A percentile compares a stretch with the other conserved stretches of the same genome.
Conservation (phyloP, 2,329 filamentous ascomycete species). For the Emericellopsis cladophorae region DNA sequence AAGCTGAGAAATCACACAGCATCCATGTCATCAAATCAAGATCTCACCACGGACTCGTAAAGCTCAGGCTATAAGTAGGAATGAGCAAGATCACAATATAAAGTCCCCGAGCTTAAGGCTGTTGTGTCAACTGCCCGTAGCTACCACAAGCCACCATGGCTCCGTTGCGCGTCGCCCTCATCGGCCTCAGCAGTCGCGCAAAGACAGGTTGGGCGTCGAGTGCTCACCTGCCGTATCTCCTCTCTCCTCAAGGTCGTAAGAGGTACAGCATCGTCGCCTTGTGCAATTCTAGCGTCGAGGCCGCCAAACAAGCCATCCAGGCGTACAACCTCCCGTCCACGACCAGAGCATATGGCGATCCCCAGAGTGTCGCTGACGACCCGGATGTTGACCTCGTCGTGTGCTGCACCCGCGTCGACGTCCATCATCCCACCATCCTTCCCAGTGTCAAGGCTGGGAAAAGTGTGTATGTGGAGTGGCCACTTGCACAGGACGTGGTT, state of each 20-base stretch:
- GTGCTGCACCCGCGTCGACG: conserved; percentile 38
- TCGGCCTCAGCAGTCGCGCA: conserved; percentile 36
- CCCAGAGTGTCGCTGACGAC: conserved; percentile 33
- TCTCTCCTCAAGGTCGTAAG: conserved; percentile 26
- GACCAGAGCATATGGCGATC: conserved; percentile 35
- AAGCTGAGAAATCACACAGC: too few species aligned
- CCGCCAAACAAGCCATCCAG: conserved; percentile 27
- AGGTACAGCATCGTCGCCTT: conserved; percentile 37
- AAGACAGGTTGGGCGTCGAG: conserved; percentile 38
- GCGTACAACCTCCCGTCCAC: conserved; percentile 24
- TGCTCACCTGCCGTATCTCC: conserved; percentile 47
- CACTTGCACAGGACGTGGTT: conserved; percentile 29
- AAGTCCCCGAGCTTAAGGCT: too few species aligned
- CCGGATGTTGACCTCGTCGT: conserved; percentile 40
- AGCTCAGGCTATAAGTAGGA: too few species aligned
- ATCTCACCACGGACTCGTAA: too few species aligned
- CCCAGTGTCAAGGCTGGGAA: conserved; percentile 39
- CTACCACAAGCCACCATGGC: conserved; percentile 3
- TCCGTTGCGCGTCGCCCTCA: conserved; percentile 8
- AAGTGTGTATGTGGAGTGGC: conserved; percentile 44
- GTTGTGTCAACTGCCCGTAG: too few species aligned
- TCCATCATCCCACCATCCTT: conserved; percentile 29
- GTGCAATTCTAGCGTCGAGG: conserved; percentile 30
- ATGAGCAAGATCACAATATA: too few species aligned
- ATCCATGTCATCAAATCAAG: too few species aligned